These are phyloP conservation scores for Fusarium pseudonygamai DNA, from an alignment of 2,329 filamentous ascomycete species.

Conservation along the genomic window DNA sequence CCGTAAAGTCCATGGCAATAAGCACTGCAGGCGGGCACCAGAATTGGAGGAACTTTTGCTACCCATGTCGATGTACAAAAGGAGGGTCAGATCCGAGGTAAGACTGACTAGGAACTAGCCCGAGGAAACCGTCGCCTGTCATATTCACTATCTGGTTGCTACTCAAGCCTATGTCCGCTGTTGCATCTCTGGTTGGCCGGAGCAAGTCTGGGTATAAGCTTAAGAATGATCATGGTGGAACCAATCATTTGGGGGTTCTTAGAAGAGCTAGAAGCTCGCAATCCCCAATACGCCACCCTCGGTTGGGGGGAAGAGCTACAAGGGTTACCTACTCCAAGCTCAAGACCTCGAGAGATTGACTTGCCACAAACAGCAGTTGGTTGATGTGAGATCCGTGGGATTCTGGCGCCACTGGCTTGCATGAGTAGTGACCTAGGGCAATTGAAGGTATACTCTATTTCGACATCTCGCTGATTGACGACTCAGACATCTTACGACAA, in stretches of 20 bases:
- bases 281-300: background rate
- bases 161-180: background rate
- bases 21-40: background rate
- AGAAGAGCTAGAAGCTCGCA: background rate
- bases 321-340: background rate
- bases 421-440: background rate
- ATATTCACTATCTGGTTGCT: background rate
- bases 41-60: background rate
- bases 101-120: background rate
- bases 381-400: background rate
- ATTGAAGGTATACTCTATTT: slow-evolving; percentile 1
- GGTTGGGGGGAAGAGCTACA: background rate
- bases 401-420: background rate
- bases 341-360: no score
- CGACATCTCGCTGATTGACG: background rate
- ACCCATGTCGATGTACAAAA: background rate
- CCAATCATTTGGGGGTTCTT: background rate
- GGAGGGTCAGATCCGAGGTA: background rate
- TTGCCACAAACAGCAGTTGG: background rate
- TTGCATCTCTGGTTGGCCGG: background rate
- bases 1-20: background rate
- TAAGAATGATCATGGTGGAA: background rate
- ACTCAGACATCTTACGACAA: background rate
- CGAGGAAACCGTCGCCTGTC: background rate
- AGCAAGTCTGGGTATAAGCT: background rate